Conservation (phyloP, 202 grass and related monocot species). For the Hordeum pubiflorum region DNA sequence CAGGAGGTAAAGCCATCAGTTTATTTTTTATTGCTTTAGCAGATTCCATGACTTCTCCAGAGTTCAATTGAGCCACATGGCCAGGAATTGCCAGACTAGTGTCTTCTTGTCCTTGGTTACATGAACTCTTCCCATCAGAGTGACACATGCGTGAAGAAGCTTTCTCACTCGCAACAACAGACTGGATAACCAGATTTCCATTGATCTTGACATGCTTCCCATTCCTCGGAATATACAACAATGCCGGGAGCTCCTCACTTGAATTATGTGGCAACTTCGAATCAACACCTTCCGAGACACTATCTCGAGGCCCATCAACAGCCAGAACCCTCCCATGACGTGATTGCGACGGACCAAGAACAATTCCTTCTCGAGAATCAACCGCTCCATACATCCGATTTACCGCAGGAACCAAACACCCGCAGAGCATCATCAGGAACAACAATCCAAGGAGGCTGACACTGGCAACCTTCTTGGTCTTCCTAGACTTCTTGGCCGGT, state of each 20-base stretch:
- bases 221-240: conserved; percentile 65
- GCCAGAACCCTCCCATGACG: conserved; percentile 48
- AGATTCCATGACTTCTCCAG: conserved; percentile 22
- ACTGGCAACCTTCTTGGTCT: conserved; percentile 65
- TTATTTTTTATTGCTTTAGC: conserved; percentile 2
- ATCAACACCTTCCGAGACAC: conserved; percentile 21
- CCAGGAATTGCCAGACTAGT: conserved; percentile 52
- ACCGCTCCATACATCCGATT: conserved; percentile 28
- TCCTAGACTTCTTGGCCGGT: conserved; percentile 51
- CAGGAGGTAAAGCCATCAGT: conserved; percentile 38
- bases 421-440: conserved; percentile 32
- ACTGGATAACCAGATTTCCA: conserved; percentile 67
- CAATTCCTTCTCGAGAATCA: conserved; percentile 4
- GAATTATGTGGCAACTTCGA: conserved; percentile 10
- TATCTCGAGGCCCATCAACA: conserved; percentile 26
- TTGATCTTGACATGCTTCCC: conserved; percentile 75
- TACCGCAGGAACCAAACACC: conserved; percentile 29
- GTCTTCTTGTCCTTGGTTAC: conserved; percentile 25
- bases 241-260: conserved; percentile 37
- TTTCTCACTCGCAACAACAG: conserved; percentile 53
- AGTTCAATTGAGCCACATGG: conserved; percentile 20
- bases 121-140: conserved; percentile 12
- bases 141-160: conserved; percentile 23
- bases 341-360: not conserved
- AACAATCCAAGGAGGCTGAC: conserved; percentile 53